A percentile compares a stretch with the other conserved stretches of the same genome.
Evolutionary conservation across 805 yeast species (phyloP).

Genomic region (Candida maesae): DNA sequence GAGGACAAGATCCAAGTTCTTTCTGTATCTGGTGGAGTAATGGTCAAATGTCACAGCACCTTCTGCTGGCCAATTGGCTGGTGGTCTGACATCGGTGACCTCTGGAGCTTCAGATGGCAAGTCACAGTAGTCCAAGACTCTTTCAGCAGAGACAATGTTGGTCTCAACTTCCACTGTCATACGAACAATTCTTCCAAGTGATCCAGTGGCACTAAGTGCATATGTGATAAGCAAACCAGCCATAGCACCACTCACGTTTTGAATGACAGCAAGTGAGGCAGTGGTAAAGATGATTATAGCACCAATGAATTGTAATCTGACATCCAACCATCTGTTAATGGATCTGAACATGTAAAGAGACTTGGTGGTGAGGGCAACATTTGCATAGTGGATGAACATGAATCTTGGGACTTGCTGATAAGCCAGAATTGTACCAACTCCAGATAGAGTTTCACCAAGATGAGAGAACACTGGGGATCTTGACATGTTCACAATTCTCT

Average conservation of each 20-base stretch:
- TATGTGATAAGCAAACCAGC: slow-evolving; percentile 93
- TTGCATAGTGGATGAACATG: slow-evolving; percentile 55
- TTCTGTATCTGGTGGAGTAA: slow-evolving; percentile 80
- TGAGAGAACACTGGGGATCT: slow-evolving; percentile 83
- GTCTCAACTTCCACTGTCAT: slow-evolving; percentile 99
- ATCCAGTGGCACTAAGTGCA: slow-evolving; percentile 88
- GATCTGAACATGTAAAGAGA: slow-evolving; percentile 90
- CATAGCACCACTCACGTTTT: slow-evolving; percentile 82
- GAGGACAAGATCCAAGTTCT: slow-evolving; percentile 74
- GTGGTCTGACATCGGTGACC: slow-evolving; percentile 64
- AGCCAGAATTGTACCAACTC: slow-evolving; percentile 73
- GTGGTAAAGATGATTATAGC: slow-evolving; percentile 83
- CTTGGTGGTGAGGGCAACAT: slow-evolving; percentile 67
- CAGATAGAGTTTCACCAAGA: slow-evolving; percentile 77
- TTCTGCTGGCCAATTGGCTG: slow-evolving; percentile 63
- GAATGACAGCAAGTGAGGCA: slow-evolving; percentile 70
- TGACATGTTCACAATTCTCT: slow-evolving; percentile 76
- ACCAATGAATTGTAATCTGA: slow-evolving; percentile 87
- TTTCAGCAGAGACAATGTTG: slow-evolving; percentile 93
- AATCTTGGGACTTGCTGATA: slow-evolving; percentile 65
- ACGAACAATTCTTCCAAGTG: slow-evolving; percentile 95
- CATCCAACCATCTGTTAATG: slow-evolving; percentile 96
- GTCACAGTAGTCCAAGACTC: slow-evolving; percentile 84
- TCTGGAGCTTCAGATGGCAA: slow-evolving; percentile 83
- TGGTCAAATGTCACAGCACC: slow-evolving; percentile 67